phyloP scores from a whole-genome alignment of 1,139 yeast species.

The Scheffersomyces insectosa region DNA sequence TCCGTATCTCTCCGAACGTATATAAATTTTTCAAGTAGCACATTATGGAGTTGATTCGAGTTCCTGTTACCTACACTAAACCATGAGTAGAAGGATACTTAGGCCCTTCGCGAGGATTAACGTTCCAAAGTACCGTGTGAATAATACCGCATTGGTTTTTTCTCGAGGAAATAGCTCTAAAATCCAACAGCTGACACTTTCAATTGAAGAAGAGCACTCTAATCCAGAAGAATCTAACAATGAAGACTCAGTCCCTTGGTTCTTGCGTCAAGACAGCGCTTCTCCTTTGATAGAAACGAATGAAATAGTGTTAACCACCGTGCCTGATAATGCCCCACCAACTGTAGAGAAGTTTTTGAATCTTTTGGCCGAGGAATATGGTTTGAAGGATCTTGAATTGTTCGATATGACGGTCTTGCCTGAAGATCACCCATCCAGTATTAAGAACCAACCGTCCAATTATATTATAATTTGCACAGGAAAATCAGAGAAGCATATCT shows the following conservation, averaged over 20 bases:
- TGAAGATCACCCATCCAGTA: slow-evolving; percentile 41
- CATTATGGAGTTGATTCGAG: too few relatives aligned
- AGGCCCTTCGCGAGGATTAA: not conserved
- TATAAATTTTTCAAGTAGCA: too few relatives aligned
- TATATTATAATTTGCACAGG: slow-evolving; percentile 76
- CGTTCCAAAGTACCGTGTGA: not conserved
- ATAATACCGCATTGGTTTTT: not conserved
- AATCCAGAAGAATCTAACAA: not conserved
- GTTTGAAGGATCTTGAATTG: slow-evolving; percentile 59
- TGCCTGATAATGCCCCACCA: slow-evolving; percentile 61
- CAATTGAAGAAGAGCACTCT: too few relatives aligned
- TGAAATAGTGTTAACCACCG: slow-evolving; percentile 38
- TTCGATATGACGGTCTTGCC: slow-evolving; percentile 48
- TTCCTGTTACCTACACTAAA: not conserved
- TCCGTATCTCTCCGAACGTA: too few relatives aligned
- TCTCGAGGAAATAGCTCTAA: not conserved
- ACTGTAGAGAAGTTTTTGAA: slow-evolving; percentile 46
- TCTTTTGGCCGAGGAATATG: slow-evolving; percentile 58
- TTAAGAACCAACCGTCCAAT: slow-evolving; percentile 33
- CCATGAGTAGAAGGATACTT: not conserved
- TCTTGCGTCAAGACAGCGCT: slow-evolving; percentile 52
- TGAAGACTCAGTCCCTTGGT: slow-evolving; percentile 55
- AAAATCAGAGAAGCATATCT: slow-evolving; percentile 73
- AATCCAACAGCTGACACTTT: not conserved
- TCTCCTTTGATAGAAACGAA: slow-evolving; percentile 35